Evolutionary conservation across 352 stramenopile genomes (phyloP), one percentile per base, ranked within the genome.

Genomic region (Pythium sp.): DNA sequence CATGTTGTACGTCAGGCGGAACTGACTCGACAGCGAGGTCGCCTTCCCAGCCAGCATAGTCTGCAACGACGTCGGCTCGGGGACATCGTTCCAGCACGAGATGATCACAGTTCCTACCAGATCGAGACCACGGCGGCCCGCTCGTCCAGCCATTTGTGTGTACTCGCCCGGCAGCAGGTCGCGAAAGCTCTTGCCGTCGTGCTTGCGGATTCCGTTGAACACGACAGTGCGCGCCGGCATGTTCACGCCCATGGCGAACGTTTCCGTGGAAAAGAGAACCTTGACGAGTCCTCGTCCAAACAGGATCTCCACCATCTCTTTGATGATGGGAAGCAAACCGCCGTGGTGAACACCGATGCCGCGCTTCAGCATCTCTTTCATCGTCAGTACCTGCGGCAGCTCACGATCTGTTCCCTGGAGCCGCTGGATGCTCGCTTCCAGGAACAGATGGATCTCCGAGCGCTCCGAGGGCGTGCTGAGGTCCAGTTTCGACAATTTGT

Each of bases 221-320:
- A 99, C 94, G 15, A 99, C 97, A 2, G 86, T 95, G 30, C 95
- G 85, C 8, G 98, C 97, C 24, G 98, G 98, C 97, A 99, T 99
- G 74, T 99, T 99, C 4, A 99, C 95, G 70, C 98, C 98, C 90
- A 99, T 98, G 2, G 98, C 98, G 78, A 99, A 99, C 3, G 98
- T 99, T 73, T 99, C 98, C 2, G 98, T 99, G 4, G 97, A 98
- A 73, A 99, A 99, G 1, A 99, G 79, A 58, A 98, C 88, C 73
- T 99, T 99, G 56, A 99, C 95, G 18, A 99, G 82, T 11, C 97
- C 96, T 26, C 94, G 80, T 41, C 88, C 93, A 81, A 99, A 99
- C 38, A 99, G 82, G 53, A 99, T 99, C 76, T 99, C 97, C n/a
- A 99, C 97, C 79, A 99, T 98, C 74, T 99, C 98, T 77, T 99